Evolutionary conservation across 192 early-diverging fungal species (phyloP), one percentile per base, ranked within the genome.

Genomic region (Spizellomyces punctatus): DNA sequence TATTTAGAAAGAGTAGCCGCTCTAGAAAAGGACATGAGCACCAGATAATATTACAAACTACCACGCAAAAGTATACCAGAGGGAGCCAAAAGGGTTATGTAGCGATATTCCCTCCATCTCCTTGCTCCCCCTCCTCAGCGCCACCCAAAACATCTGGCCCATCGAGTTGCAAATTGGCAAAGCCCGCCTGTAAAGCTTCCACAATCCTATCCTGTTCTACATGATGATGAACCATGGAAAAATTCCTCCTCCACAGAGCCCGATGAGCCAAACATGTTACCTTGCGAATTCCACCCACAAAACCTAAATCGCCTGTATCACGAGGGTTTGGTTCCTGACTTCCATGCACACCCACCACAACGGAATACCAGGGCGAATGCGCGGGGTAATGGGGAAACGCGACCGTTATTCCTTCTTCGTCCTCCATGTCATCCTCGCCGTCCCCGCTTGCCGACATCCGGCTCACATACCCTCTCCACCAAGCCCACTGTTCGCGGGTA

Each of bases 381-480:
- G 66, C 19, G 16, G 66, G 66, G 52, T 67, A 67, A n/a, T 67
- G 66, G 12, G 66, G 66, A 57, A 67, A 67, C 0, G 21, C 16
- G 0, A 67, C 66, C n/a, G 17, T 59, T 27, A 67, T 67, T n/a
- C 66, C 66, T 5, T 41, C 22, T n/a, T n/a, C 47, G 4, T 22
- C 19, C 19, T 14, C 47, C 21, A 45, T 21, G 19, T 21, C 54
- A 58, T 46, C 46, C 6, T 44, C 16, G 16, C 48, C 64, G 27
- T 65, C 64, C n/a, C 43, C 16, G 45, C 41, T 14, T 10, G 16
- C 21, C 6, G 16, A 50, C 2, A 57, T 17, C 14, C 21, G 19
- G 6, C 10, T 46, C 14, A 67, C 66, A 55, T 55, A 45, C 6
- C 66, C 66, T 9, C 54, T 12, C 66, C 66, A 67, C 66, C 66